Evolutionary conservation across 208 protist species (phyloP), one percentile per base, ranked within the genome.

Genomic region (Acanthamoeba culbertsoni): DNA sequence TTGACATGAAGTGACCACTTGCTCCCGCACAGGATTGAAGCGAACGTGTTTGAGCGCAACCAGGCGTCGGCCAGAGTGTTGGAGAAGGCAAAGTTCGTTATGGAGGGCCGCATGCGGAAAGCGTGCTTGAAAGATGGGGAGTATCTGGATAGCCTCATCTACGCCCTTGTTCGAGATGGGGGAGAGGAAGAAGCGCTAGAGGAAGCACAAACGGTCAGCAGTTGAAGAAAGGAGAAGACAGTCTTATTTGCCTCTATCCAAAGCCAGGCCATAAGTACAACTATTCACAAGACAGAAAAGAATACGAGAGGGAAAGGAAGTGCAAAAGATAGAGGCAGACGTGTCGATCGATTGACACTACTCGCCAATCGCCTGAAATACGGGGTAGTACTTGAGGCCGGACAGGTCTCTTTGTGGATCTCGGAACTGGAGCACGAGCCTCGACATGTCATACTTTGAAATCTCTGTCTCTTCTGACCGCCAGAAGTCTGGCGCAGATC

Each of bases 391-490:
- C 71, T 82, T 82, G 43, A 82, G 71, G 71, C 71, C 71, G 3
- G 71, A 82, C 71, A 55, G 71, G 43, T 82, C 71, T 23, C 71
- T 82, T 43, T 82, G 71, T 82, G 71, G 71, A 53, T 82, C 71
- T 82, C 71, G 71, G 42, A 82, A 82, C 23, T 82, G 71, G 23
- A 82, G 71, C 10, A 82, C 71, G 37, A 82, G 71, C 18, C 71
- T 82, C 71, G 71, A 82, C 71, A 82, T 82, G 71, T 82, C 71
- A 40, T 82, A 82, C 71, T 82, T 82, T 10, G 43, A 18, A 43
- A 82, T 82, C 28, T 82, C 71, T 0, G 71, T 82, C 7, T 82
- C 71, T 1, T 82, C 71, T 3, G 71, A 82, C 71, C 71, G 71
- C 71, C 71, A 82, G 71, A 82, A 82, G 43, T 82, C 71, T 20